Conservation (phyloP, 1,139 yeast species). For the Zhuliangozyma parablackwelliae region DNA sequence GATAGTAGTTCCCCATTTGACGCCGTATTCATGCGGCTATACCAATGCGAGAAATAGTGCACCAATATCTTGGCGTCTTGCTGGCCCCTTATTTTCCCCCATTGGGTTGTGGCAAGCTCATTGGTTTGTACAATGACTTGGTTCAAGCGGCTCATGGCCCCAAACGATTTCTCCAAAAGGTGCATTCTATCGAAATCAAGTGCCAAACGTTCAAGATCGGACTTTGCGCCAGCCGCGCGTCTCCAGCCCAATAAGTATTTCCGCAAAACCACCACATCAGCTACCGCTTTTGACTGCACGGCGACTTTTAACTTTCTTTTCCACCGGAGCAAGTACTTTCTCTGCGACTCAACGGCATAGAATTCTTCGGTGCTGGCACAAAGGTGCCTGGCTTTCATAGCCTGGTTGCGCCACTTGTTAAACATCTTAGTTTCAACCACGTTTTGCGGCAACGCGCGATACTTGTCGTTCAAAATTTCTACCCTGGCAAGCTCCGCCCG, state of each 20-base stretch:
- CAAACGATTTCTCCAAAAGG: too few species aligned
- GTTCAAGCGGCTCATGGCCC: too few species aligned
- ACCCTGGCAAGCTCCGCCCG: conserved; percentile 3
- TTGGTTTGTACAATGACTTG: too few species aligned
- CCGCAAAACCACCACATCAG: neutral
- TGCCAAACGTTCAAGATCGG: too few species aligned
- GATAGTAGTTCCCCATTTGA: too few species aligned
- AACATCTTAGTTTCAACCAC: conserved; percentile 1
- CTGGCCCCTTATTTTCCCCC: too few species aligned
- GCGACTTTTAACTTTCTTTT: neutral
- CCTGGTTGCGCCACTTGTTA: neutral
- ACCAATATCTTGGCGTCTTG: too few species aligned
- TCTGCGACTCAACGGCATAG: neutral
- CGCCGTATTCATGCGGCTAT: too few species aligned
- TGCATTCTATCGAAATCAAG: too few species aligned
- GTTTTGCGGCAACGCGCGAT: neutral
- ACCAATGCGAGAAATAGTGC: too few species aligned
- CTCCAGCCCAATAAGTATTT: neutral
- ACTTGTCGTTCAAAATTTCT: neutral
- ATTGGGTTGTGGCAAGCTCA: too few species aligned
- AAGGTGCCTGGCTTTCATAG: neutral
- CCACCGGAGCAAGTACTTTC: conserved; percentile 3
- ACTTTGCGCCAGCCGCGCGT: too few species aligned
- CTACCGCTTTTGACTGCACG: neutral
- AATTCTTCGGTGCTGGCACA: conserved; percentile 1